Base-by-base conservation (phyloP, 176 grass and related monocot genomes). In the Phoenix dactylifera region DNA sequence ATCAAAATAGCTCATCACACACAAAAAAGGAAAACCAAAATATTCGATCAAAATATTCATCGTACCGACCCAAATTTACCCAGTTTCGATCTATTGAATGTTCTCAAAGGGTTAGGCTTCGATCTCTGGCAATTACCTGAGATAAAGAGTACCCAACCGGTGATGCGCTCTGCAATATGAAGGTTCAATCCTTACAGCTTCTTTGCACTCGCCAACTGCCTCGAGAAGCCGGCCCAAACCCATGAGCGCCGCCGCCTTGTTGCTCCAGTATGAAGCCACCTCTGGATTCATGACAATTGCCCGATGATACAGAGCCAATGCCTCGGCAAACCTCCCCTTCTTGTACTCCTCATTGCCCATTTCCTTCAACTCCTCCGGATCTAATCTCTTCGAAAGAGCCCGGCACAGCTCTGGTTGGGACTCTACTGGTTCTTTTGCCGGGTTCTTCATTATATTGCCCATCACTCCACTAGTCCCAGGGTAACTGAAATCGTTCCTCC, bases 311-410 rank as follows among this genome's bases (percentile, higher is more conserved):
- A 88, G 77, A 30, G 93, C 76, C 81, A 92, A 59, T 10, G 93
- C 93, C 82, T 89, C 84, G 6, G 76, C 49, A 66, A 82, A 98
- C 22, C 78, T 80, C 54, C 93, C 93, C 56, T 92, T 67, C 60
- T 84, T 78, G 66, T 81, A 98, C 79, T 89, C 93, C 70, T 98
- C 84, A 69, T 98, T 98, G 15, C 93, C 88, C 79, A 92, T 66
- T 67, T 98, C 93, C 81, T 98, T 98, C 62, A 98, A 71, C 84
- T 86, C 89, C 73, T 98, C 88, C 19, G 93, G 88, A 49, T 82
- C 69, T 25, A 79, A 57, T 24, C 76, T 74, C 67, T 60, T 89
- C 19, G 87, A 92, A 55, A 92, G 59, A 54, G 73, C 84, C 63
- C 81, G 79, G 62, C 84, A 92, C 25, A 83, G 67, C 15, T 86